phyloP scores from a whole-genome alignment of 345 rosid genomes.

The Moricandia arvensis region DNA sequence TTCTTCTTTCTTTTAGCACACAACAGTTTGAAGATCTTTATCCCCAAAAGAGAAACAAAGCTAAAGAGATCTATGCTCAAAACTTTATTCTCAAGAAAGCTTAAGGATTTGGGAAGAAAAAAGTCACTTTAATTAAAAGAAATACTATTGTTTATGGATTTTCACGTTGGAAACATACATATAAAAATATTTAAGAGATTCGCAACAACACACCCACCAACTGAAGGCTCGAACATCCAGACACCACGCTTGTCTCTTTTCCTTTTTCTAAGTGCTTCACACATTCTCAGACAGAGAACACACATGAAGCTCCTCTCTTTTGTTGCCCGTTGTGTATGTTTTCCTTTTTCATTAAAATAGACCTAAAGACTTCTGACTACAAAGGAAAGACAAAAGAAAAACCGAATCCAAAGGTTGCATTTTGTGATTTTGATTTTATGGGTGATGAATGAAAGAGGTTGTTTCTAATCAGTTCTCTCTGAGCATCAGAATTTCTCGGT shows the following conservation, averaged over 20 bases:
- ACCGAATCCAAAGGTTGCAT: slow-evolving; percentile 17
- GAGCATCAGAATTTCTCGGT: slow-evolving; percentile 14
- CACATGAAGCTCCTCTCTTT: slow-evolving; percentile 21
- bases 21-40: slow-evolving; percentile 5
- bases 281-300: slow-evolving; percentile 18
- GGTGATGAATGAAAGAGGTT: background rate
- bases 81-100: slow-evolving; percentile 11
- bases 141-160: background rate
- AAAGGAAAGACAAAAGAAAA: background rate
- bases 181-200: slow-evolving; percentile 17
- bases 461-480: background rate
- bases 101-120: background rate
- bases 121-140: slow-evolving; percentile 1
- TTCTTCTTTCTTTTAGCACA: slow-evolving; percentile 36
- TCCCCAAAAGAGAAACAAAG: slow-evolving; percentile 2
- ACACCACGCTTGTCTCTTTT: slow-evolving; percentile 31
- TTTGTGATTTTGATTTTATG: slow-evolving; percentile 3
- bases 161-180: slow-evolving; percentile 11
- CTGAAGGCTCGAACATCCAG: slow-evolving; percentile 25
- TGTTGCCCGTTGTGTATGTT: slow-evolving; percentile 20
- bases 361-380: background rate
- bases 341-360: background rate
- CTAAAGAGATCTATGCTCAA: slow-evolving; percentile 14
- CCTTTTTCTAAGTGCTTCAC: slow-evolving; percentile 22
- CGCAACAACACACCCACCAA: slow-evolving; percentile 35